Percentiles rank a stretch among this genome's conserved stretches.
phyloP scores from a whole-genome alignment of 352 stramenopile genomes.

The Phytophthora pisi region DNA sequence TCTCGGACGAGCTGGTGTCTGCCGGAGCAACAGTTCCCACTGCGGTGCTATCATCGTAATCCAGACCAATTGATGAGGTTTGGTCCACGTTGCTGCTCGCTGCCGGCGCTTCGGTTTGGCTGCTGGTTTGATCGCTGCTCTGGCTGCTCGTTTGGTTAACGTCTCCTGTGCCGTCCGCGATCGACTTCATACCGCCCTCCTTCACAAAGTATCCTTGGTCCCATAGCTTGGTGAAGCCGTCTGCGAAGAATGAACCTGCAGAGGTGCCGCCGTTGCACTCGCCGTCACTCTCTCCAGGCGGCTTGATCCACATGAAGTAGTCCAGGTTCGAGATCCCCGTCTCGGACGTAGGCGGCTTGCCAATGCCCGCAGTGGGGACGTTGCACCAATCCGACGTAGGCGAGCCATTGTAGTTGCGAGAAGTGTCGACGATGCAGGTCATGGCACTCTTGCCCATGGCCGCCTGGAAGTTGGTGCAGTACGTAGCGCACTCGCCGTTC shows the following conservation, averaged over 20 bases:
- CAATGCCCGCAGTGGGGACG: conserved; percentile 53
- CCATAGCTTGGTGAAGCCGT: conserved; percentile 64
- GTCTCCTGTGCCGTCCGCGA: conserved; percentile 20
- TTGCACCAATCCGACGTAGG: conserved; percentile 71
- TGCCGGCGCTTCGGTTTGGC: background rate
- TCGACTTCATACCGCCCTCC: conserved; percentile 27
- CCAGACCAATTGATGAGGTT: conserved; percentile 1
- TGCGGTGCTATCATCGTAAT: background rate
- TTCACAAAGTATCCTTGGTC: conserved; percentile 65
- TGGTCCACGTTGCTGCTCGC: conserved; percentile 13
- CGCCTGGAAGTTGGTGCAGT: conserved; percentile 60
- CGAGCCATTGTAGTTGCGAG: conserved; percentile 54
- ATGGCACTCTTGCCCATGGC: conserved; percentile 44
- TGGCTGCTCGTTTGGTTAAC: conserved; percentile 9
- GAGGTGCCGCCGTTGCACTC: conserved; percentile 46
- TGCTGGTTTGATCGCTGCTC: conserved; percentile 1
- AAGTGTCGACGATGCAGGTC: conserved; percentile 65
- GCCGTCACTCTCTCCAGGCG: conserved; percentile 62
- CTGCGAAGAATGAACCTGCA: conserved; percentile 54
- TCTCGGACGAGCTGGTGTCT: background rate
- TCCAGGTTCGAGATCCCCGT: conserved; percentile 53
- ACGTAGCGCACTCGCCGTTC: conserved; percentile 40
- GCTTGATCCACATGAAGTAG: conserved; percentile 75
- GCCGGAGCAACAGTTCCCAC: conserved; percentile 9
- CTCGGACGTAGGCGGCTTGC: conserved; percentile 44